Evolutionary conservation across 208 protist species (phyloP).

Genomic region (Tetramitus jugosus): DNA sequence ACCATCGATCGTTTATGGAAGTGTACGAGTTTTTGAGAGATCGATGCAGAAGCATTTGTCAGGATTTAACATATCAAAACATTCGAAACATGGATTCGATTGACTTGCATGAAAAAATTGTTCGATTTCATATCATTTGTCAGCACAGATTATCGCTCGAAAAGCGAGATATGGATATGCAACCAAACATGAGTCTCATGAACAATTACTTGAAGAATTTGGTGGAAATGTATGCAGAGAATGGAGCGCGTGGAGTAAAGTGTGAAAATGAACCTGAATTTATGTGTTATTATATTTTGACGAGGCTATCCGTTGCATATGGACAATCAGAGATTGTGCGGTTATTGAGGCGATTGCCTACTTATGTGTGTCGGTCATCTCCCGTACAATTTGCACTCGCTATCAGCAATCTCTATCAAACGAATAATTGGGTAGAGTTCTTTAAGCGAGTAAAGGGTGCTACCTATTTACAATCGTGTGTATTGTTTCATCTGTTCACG

Average conservation of each 20-base stretch:
- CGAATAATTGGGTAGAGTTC: slow-evolving; percentile 20
- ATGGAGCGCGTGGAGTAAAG: not conserved
- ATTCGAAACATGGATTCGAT: not conserved
- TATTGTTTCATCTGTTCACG: slow-evolving; percentile 26
- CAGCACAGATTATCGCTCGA: slow-evolving; percentile 20
- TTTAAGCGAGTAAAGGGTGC: slow-evolving; percentile 23
- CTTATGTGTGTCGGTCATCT: not conserved
- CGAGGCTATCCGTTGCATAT: not conserved
- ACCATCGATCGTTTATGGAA: no score
- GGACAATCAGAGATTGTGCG: not conserved
- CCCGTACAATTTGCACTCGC: slow-evolving; percentile 7
- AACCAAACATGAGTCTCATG: slow-evolving; percentile 27
- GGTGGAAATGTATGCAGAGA: slow-evolving; percentile 23
- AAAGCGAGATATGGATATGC: slow-evolving; percentile 20
- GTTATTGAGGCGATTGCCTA: not conserved
- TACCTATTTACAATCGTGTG: slow-evolving; percentile 26
- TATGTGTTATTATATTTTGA: slow-evolving; percentile 17
- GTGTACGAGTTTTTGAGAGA: slow-evolving; percentile 27
- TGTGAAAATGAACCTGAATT: slow-evolving; percentile 36
- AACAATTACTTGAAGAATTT: slow-evolving; percentile 20
- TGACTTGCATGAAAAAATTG: slow-evolving; percentile 27
- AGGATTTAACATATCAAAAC: slow-evolving; percentile 33
- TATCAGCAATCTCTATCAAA: not conserved
- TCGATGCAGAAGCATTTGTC: slow-evolving; percentile 21
- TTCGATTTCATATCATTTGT: slow-evolving; percentile 31